Evolutionary conservation across 2,329 filamentous ascomycete species (phyloP).

Genomic region (Fusarium sp.): DNA sequence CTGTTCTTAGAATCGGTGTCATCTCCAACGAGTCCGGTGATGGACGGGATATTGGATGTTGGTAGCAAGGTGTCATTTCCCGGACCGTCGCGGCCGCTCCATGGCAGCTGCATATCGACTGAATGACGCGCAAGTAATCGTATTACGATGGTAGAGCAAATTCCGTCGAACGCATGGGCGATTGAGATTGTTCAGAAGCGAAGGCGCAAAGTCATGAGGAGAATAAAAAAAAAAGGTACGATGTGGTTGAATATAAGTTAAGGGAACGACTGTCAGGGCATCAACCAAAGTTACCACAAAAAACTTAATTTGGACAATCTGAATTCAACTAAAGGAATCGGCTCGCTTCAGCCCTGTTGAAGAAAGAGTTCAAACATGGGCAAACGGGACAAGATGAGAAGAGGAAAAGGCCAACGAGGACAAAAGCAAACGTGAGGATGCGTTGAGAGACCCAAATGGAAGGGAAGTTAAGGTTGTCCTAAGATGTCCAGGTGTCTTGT

Average conservation of each 20-base stretch:
- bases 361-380: conserved; percentile 29
- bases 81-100: conserved; percentile 52
- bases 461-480: conserved; percentile 24
- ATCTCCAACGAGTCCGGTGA: conserved; percentile 50
- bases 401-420: conserved; percentile 34
- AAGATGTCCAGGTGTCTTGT: conserved; percentile 49
- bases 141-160: conserved; percentile 35
- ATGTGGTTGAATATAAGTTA: conserved; percentile 13
- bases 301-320: conserved; percentile 19
- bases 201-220: conserved; percentile 46
- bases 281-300: conserved; percentile 32
- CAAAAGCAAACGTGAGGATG: conserved; percentile 30
- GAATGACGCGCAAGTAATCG: conserved; percentile 34
- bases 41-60: conserved; percentile 53
- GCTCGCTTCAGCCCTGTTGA: conserved; percentile 28
- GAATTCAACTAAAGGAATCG: conserved; percentile 26
- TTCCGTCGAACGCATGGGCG: conserved; percentile 42
- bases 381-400: conserved; percentile 23
- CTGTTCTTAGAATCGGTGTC: conserved; percentile 42
- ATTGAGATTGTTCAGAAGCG: conserved; percentile 27
- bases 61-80: conserved; percentile 53
- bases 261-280: conserved; percentile 32
- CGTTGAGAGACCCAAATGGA: conserved; percentile 18
- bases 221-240: conserved; percentile 12
- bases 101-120: conserved; percentile 56